These are phyloP conservation scores for Metarhizium album DNA, from an alignment of 2,329 filamentous ascomycete genomes.

Conservation along the genomic window DNA sequence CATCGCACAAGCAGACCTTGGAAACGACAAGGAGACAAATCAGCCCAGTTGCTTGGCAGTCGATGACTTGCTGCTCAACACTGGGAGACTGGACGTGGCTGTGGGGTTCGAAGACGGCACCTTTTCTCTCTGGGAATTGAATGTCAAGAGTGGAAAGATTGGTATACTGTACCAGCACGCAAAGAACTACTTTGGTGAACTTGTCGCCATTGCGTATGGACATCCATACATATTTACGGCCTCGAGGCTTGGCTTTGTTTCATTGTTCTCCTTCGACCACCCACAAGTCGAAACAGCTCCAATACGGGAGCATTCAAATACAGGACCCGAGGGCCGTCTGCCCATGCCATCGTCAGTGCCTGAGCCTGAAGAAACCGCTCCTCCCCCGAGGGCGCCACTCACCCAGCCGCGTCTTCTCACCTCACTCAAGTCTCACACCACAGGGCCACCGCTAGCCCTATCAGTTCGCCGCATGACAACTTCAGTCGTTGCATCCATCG, in stretches of 20 bases:
- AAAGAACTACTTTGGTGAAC: slow-evolving; percentile 50
- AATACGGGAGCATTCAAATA: background rate
- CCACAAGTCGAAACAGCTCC: slow-evolving; percentile 3
- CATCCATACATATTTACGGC: slow-evolving; percentile 72
- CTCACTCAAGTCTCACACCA: slow-evolving; percentile 71
- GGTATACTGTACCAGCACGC: slow-evolving; percentile 45
- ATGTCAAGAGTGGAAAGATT: slow-evolving; percentile 34
- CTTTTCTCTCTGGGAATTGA: slow-evolving; percentile 58
- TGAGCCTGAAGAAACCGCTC: slow-evolving; percentile 3
- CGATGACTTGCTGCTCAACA: slow-evolving; percentile 37
- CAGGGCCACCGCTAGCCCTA: slow-evolving; percentile 68
- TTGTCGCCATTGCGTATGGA: slow-evolving; percentile 61
- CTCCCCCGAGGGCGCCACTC: slow-evolving; percentile 6
- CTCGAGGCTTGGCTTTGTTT: slow-evolving; percentile 61
- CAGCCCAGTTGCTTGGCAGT: slow-evolving; percentile 56
- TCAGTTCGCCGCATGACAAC: slow-evolving; percentile 59
- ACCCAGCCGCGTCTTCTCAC: slow-evolving; percentile 45
- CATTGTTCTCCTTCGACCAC: slow-evolving; percentile 57
- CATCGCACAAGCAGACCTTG: slow-evolving; percentile 39
- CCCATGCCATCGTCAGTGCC: background rate
- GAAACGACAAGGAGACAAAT: slow-evolving; percentile 11
- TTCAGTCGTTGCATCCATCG: slow-evolving; percentile 69
- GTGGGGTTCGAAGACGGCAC: slow-evolving; percentile 64
- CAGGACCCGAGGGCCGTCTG: background rate
- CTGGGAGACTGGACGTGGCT: slow-evolving; percentile 44